Evolutionary conservation across 2,329 filamentous ascomycete species (phyloP), one percentile per base, ranked within the genome.

Genomic region (Annulohypoxylon truncatum): DNA sequence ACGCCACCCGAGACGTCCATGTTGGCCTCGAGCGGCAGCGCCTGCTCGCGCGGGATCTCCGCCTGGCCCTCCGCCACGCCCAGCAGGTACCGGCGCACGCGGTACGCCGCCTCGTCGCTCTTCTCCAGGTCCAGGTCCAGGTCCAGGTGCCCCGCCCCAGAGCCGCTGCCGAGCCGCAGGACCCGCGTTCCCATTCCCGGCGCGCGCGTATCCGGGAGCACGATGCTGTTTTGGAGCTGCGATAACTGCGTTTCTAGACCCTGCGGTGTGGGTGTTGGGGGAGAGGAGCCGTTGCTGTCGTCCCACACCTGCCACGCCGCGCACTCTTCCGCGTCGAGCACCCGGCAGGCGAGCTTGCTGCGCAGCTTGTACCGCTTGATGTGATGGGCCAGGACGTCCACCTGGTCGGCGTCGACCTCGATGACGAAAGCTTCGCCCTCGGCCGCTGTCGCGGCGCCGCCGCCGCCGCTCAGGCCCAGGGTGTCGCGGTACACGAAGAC

Each of bases 1-100:
- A 99, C 90, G 24, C 89, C 96, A 50, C 87, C 86, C 85, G 92
- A 92, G 64, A 92, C 81, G 79, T 99, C 96, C 77, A 98, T 86
- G 77, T 97, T 97, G 76, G 86, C 90, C 79, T 98, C 95, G 78
- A 94, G 90, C 0, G 96, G 95, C 58, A 99, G 83, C 0, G 93
- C 89, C 15, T 85, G 82, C 69, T 91, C 91, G 63, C 84, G 81
- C 5, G 87, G 77, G 18, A 99, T 89, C 82, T 99, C 96, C 13
- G 81, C 77, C 76, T 92, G 92, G 1, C 96, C 95, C 80, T 99
- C 96, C 0, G 95, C 84, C 1, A 99, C 87, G 52, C 96, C 96
- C 59, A 87, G 84, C 28, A 96, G 79, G 73, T 96, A 96, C 38
- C 96, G 86, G 8, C 92, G 87, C 24, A 97, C 80, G 10, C 83